Evolutionary conservation across 2,329 filamentous ascomycete genomes (phyloP), one percentile per base, ranked within the genome.

Genomic region (Penicillium sclerotigenum): DNA sequence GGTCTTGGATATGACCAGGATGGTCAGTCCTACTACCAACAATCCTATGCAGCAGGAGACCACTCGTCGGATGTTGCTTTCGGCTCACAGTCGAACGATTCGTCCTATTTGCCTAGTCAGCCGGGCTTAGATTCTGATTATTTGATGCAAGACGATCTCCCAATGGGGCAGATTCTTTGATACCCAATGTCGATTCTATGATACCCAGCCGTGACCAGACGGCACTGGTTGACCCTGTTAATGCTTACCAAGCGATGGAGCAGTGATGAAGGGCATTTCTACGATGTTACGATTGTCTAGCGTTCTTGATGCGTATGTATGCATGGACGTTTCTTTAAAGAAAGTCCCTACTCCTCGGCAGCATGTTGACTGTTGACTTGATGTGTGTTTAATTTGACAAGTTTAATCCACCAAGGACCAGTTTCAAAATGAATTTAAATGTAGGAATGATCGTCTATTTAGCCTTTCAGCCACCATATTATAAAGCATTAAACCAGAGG

Each of bases 141-240:
- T 28, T 54, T 67, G 59, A 70, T 70, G 65, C 65, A 69, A 57
- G 56, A 60, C 45, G 45, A 41, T 20, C 45, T 58, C 14, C 10
- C 42, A 28, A 33, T 40, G 31, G 47, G 22, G 34, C 45, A 22
- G 36, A 38, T 20, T 38, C 5, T 38, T 33, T 33, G 8, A 33
- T 33, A 33, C 31, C 14, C 14, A 14, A 37, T 55, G 49, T 60
- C 47, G 53, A 64, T 60, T 60, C 63, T 55, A 65, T 66, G 59
- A 68, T 71, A 67, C 67, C 68, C 59, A 64, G 57, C 56, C 59
- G 63, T 52, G 61, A 72, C 43, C 67, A 71, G 16, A 66, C 71
- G 65, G 63, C 65, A 34, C 58, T 72, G 58, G 70, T 73, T 58
- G 71, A 75, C 57, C 71, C 73, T 59, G 63, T 69, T 36, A 56